Conservation (phyloP, 2,329 filamentous ascomycete genomes). For the Verticillium klebahnii region DNA sequence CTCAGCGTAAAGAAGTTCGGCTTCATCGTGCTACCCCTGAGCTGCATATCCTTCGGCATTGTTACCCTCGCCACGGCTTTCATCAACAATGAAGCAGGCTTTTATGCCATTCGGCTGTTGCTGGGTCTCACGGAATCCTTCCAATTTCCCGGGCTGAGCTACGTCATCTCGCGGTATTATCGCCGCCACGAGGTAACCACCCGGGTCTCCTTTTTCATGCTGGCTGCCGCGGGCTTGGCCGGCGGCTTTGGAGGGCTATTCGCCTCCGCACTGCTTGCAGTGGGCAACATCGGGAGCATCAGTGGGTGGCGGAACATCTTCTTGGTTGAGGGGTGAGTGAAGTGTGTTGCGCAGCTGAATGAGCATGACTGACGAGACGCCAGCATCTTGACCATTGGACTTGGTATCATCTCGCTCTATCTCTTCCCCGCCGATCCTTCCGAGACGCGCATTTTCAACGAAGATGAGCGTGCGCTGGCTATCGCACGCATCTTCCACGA, state of each 20-base stretch:
- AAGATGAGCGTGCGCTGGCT: conserved; percentile 58
- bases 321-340: conserved; percentile 13
- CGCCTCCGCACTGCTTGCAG: conserved; percentile 30
- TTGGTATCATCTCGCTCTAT: conserved; percentile 43
- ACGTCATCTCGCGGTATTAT: conserved; percentile 63
- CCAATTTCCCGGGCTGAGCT: conserved; percentile 62
- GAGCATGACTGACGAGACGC: background rate
- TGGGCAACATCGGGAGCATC: conserved; percentile 16
- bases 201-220: conserved; percentile 59
- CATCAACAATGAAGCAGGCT: conserved; percentile 41
- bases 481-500: conserved; percentile 58
- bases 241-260: conserved; percentile 65
- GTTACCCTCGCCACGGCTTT: conserved; percentile 57
- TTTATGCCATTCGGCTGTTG: conserved; percentile 54
- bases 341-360: background rate
- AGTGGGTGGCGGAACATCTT: conserved; percentile 60
- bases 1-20: conserved; percentile 15
- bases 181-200: conserved; percentile 53
- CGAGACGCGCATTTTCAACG: conserved; percentile 31
- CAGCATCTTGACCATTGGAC: conserved; percentile 49
- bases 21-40: conserved; percentile 16
- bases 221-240: conserved; percentile 58
- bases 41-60: conserved; percentile 49
- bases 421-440: conserved; percentile 15
- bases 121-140: conserved; percentile 60